phyloP scores from a whole-genome alignment of 2,329 filamentous ascomycete genomes.

The Ceratocystis destructans region DNA sequence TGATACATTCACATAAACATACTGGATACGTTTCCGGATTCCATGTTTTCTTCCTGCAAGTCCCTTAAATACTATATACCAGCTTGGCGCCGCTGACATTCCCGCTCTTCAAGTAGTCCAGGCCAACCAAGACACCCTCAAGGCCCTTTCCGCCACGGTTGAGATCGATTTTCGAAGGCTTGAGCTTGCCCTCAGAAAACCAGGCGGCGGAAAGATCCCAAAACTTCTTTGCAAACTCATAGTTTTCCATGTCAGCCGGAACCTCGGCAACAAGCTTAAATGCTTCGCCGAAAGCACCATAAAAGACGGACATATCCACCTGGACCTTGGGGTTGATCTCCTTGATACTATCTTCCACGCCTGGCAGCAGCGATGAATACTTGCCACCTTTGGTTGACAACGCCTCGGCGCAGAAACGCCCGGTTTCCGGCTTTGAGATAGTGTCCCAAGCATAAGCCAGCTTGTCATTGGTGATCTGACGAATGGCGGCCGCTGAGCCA shows the following conservation, averaged over 20 bases:
- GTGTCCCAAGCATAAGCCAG: slow-evolving; percentile 24
- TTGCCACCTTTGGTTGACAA: slow-evolving; percentile 25
- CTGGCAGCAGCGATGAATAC: slow-evolving; percentile 31
- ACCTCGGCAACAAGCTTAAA: slow-evolving; percentile 24
- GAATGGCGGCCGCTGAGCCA: slow-evolving; percentile 23
- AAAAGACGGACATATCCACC: slow-evolving; percentile 27
- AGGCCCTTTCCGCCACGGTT: slow-evolving; percentile 25
- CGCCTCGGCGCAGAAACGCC: slow-evolving; percentile 25
- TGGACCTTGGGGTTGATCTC: slow-evolving; percentile 31
- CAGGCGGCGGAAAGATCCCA: slow-evolving; percentile 27
- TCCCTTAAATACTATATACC: slow-evolving; percentile 29
- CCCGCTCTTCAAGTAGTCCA: slow-evolving; percentile 26
- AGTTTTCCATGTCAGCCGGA: slow-evolving; percentile 24
- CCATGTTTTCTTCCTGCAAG: not conserved
- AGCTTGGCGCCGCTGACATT: slow-evolving; percentile 33
- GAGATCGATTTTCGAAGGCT: slow-evolving; percentile 25
- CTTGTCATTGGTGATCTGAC: slow-evolving; percentile 21
- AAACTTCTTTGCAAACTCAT: slow-evolving; percentile 29
- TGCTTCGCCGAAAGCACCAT: slow-evolving; percentile 29
- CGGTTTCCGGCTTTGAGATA: slow-evolving; percentile 19
- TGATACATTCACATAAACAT: not conserved
- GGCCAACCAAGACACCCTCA: slow-evolving; percentile 27
- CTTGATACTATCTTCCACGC: slow-evolving; percentile 28
- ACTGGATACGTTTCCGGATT: not conserved
- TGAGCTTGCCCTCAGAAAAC: slow-evolving; percentile 27